Evolutionary conservation across 2,329 filamentous ascomycete species (phyloP).

Genomic region (Neonectria coccinea): DNA sequence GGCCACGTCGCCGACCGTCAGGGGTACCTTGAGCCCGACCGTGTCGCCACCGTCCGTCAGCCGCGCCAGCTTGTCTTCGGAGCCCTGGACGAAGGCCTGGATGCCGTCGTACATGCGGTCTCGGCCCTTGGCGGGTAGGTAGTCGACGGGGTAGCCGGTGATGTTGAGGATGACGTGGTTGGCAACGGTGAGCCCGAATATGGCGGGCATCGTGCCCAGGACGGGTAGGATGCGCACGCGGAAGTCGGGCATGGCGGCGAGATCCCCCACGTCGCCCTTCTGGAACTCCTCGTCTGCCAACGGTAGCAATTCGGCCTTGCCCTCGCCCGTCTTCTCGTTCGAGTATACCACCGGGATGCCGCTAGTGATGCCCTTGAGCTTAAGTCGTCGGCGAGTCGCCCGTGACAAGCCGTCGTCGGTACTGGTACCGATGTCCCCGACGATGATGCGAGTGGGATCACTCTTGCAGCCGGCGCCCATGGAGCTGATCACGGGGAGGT

Average conservation of each 20-base stretch:
- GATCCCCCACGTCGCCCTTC: constrained; percentile 86
- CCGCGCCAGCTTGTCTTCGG: constrained; percentile 80
- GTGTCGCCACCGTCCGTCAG: constrained; percentile 46
- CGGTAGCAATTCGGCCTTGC: constrained; percentile 90
- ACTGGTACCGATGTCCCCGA: constrained; percentile 90
- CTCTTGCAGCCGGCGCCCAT: constrained; percentile 99
- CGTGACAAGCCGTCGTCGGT: constrained; percentile 91
- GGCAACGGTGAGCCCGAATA: constrained; percentile 91
- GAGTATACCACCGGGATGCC: constrained; percentile 95
- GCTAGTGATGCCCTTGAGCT: constrained; percentile 79
- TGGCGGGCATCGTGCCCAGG: constrained; percentile 94
- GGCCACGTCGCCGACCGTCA: constrained; percentile 83
- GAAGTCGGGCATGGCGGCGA: constrained; percentile 92
- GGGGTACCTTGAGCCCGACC: constrained; percentile 80
- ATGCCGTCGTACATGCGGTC: constrained; percentile 95
- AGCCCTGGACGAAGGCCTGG: constrained; percentile 77
- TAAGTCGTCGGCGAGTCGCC: constrained; percentile 82
- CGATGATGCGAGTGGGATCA: constrained; percentile 82
- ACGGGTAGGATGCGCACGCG: constrained; percentile 95
- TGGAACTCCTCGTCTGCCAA: constrained; percentile 87
- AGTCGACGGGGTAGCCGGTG: constrained; percentile 86
- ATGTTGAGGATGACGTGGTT: constrained; percentile 93
- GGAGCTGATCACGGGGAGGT: constrained; percentile 86
- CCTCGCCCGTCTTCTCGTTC: constrained; percentile 87
- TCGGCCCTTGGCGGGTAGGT: constrained; percentile 81